Conservation (phyloP, 2,329 filamentous ascomycete species). For the Fusarium sambucinum region DNA sequence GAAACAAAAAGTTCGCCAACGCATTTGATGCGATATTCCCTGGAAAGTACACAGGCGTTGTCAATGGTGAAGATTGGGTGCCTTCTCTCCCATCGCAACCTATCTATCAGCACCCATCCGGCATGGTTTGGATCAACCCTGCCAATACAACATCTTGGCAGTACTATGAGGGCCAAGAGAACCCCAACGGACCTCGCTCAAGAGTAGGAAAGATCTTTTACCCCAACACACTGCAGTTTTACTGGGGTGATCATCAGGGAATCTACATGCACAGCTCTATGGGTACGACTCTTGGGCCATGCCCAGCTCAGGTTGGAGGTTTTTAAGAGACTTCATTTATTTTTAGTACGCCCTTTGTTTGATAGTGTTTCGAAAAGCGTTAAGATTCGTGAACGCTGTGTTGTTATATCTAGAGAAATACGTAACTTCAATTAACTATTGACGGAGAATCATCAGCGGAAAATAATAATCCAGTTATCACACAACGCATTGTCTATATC, state of each 20-base stretch:
- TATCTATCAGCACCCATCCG: not conserved
- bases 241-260: not conserved
- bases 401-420: not conserved
- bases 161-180: not conserved
- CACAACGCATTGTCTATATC: too few species aligned
- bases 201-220: not conserved
- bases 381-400: too few species aligned
- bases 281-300: not conserved
- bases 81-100: not conserved
- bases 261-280: not conserved
- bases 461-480: too few species aligned
- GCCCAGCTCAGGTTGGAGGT: not conserved
- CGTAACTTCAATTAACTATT: too few species aligned
- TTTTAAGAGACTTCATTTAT: not conserved
- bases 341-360: too few species aligned
- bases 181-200: not conserved
- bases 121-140: not conserved
- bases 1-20: not conserved
- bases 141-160: not conserved
- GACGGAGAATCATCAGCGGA: too few species aligned
- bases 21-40: not conserved
- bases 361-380: too few species aligned
- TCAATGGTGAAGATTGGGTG: not conserved
- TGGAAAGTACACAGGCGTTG: not conserved
- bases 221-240: not conserved